Evolutionary conservation across 192 early-diverging fungal genomes (phyloP).

Genomic region (Linnemannia exigua): DNA sequence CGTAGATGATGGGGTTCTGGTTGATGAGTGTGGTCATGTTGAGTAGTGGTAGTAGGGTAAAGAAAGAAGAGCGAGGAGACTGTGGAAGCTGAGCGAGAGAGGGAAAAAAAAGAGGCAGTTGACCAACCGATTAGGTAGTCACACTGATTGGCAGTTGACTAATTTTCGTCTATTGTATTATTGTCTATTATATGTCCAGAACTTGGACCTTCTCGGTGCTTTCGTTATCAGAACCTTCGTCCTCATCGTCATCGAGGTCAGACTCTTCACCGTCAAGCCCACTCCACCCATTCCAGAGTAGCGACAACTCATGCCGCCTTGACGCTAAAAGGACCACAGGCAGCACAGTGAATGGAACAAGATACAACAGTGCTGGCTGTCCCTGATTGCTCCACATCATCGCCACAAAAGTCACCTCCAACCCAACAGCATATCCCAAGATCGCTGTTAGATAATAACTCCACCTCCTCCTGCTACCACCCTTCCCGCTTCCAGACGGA

Average conservation of each 20-base stretch:
- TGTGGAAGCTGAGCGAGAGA: neutral
- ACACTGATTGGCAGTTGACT: neutral
- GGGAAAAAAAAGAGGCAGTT: neutral
- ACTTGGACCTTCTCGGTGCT: constrained; percentile 5
- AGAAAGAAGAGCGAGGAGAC: neutral
- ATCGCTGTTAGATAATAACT: constrained; percentile 55
- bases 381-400: constrained; percentile 58
- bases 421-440: constrained; percentile 45
- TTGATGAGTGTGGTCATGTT: constrained; percentile 53
- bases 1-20: constrained; percentile 57
- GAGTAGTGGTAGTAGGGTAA: neutral
- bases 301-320: constrained; percentile 42
- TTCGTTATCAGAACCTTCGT: neutral
- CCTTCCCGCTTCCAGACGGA: neutral
- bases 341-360: constrained; percentile 53
- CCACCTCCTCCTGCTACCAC: constrained; percentile 41
- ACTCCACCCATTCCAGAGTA: constrained; percentile 55
- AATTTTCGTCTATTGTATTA: neutral
- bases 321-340: constrained; percentile 47
- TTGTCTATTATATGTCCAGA: neutral
- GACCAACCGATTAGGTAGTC: neutral
- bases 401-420: constrained; percentile 59
- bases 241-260: neutral
- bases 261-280: constrained; percentile 21
- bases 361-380: constrained; percentile 55